phyloP scores from a whole-genome alignment of 148 eudicot genomes.

The Heliamphora exappendiculata region DNA sequence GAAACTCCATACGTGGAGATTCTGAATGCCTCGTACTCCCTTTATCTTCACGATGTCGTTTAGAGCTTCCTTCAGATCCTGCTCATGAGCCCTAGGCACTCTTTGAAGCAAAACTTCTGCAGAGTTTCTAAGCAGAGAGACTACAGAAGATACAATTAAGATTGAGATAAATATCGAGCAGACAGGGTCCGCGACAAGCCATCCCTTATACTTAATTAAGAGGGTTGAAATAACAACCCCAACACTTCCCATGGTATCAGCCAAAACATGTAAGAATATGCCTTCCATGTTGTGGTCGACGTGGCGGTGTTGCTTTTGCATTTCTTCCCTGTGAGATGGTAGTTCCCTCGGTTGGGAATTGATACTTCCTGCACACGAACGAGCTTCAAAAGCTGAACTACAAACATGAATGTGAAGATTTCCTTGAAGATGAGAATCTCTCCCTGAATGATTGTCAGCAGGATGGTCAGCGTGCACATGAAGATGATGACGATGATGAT shows the following conservation, averaged over 20 bases:
- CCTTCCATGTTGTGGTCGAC: conserved; percentile 99
- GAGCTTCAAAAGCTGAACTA: conserved; percentile 14
- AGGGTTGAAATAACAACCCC: conserved; percentile 93
- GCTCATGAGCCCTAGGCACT: conserved; percentile 73
- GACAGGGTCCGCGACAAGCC: conserved; percentile 95
- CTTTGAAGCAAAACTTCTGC: conserved; percentile 88
- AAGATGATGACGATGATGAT: conserved; percentile 16
- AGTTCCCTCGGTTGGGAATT: conserved; percentile 2
- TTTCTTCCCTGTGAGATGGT: conserved; percentile 3
- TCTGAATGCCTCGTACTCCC: conserved; percentile 67
- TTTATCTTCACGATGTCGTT: conserved; percentile 53
- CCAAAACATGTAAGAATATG: conserved; percentile 91
- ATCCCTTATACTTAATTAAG: conserved; percentile 80
- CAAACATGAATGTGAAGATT: conserved; percentile 23
- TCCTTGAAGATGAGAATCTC: conserved; percentile 6
- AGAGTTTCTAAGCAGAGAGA: conserved; percentile 82
- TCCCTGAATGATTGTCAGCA: background rate
- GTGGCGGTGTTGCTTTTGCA: conserved; percentile 38
- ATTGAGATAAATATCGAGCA: conserved; percentile 90
- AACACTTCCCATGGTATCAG: conserved; percentile 96
- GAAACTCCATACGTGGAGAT: conserved; percentile 85
- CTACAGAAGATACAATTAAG: conserved; percentile 77
- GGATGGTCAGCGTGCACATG: conserved; percentile 14
- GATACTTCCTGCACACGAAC: background rate
- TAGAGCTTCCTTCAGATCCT: conserved; percentile 55